Evolutionary conservation across 352 stramenopile species (phyloP).

Genomic region (Globisporangium cederbergense): DNA sequence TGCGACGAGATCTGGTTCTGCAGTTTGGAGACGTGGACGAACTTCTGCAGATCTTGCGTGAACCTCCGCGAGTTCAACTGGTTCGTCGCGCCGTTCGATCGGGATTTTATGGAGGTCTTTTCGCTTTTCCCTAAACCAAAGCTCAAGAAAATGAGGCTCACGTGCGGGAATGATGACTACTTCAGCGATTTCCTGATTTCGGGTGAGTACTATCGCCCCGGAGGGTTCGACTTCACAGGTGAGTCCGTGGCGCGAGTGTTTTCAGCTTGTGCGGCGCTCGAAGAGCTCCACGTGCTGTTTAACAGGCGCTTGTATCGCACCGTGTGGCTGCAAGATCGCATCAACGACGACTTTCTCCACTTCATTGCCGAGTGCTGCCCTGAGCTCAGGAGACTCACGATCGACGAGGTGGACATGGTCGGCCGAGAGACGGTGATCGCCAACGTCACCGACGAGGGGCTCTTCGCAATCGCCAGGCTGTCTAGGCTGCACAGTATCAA

Average conservation of each 20-base stretch:
- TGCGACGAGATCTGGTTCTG: conserved; percentile 4
- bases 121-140: background rate
- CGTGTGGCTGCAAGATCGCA: background rate
- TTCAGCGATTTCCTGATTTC: conserved; percentile 6
- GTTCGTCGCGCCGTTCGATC: background rate
- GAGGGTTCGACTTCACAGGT: background rate
- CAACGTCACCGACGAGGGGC: background rate
- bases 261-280: conserved; percentile 5
- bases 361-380: background rate
- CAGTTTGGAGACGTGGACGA: background rate
- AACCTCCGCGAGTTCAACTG: conserved; percentile 5
- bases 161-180: background rate
- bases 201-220: background rate
- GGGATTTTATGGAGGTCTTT: background rate
- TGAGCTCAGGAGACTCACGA: background rate
- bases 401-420: background rate
- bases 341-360: conserved; percentile 1
- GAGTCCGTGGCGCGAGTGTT: background rate
- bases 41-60: conserved; percentile 4
- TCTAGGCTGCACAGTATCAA: background rate
- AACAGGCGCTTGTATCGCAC: background rate
- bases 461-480: background rate
- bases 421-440: background rate
- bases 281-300: conserved; percentile 12
- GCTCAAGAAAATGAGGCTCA: background rate